Evolutionary conservation across 192 early-diverging fungal genomes (phyloP).

Genomic region (Coemansia sp.): DNA sequence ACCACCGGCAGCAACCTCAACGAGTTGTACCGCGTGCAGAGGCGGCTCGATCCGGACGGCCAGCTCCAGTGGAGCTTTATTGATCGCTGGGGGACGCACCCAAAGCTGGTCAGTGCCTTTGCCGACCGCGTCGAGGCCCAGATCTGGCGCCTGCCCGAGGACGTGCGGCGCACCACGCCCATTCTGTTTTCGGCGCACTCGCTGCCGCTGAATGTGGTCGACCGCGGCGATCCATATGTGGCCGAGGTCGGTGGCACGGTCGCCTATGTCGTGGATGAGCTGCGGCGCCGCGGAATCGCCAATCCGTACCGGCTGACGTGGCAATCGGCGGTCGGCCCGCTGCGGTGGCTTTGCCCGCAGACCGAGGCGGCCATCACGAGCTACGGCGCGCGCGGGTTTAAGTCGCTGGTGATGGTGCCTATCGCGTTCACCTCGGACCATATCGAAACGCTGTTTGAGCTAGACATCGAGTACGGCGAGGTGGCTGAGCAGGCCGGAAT

Average conservation of each 20-base stretch:
- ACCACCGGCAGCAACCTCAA: conserved; percentile 92
- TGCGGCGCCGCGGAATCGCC: conserved; percentile 55
- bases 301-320: conserved; percentile 90
- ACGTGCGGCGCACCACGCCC: conserved; percentile 68
- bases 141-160: conserved; percentile 56
- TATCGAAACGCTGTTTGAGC: conserved; percentile 95
- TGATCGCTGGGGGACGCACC: conserved; percentile 89
- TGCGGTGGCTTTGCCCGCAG: conserved; percentile 89
- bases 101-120: conserved; percentile 77
- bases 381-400: conserved; percentile 70
- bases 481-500: conserved; percentile 80
- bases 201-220: conserved; percentile 87
- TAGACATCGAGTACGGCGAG: conserved; percentile 90
- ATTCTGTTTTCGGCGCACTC: conserved; percentile 96
- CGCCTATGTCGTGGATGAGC: conserved; percentile 70
- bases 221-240: conserved; percentile 86
- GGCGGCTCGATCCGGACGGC: conserved; percentile 58
- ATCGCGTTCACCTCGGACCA: conserved; percentile 97
- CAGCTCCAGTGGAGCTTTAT: conserved; percentile 91
- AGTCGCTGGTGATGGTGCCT: conserved; percentile 81
- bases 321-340: conserved; percentile 93
- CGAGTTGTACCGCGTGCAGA: conserved; percentile 69
- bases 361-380: conserved; percentile 76
- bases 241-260: conserved; percentile 84
- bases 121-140: conserved; percentile 69